Base-by-base conservation (phyloP, 2,329 filamentous ascomycete species). In the Alternaria infectoria region DNA sequence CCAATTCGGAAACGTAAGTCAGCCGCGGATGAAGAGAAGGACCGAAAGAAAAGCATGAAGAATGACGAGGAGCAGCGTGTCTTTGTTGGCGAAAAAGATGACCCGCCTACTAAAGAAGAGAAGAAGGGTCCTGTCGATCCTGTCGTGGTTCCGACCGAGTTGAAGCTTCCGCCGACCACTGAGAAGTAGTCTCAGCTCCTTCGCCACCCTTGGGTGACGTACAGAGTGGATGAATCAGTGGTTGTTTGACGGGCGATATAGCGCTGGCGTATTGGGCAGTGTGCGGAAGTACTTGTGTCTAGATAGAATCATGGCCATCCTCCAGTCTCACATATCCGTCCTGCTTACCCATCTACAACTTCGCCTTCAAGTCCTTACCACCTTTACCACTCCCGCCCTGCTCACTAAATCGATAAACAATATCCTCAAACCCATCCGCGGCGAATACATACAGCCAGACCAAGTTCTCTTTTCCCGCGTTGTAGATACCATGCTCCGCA, bases 401-500 rank as follows among this genome's bases (percentile, higher is more conserved):
- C 51, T 54, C 56, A 17, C 46, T 44, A 52, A 82, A 83, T 7
- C 77, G 67, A 74, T 83, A 83, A 23, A 79, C 69, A 1, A 83
- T 70, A 65, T 83, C 74, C 52, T 62, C 74, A 70, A 83, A 83
- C 5, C 61, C 65, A 19, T 73, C 73, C n/a, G 70, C 74, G 0
- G 81, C 73, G 68, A 83, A 82, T 4, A 78, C 77, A 73, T 83
- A 83, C 57, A 83, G 71, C 80, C 80, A 83, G 55, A 65, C 71
- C 55, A 83, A 61, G 6, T 76, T 71, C 28, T 73, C 74, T 0
- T 68, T 68, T 6, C 64, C 65, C 3, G 32, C 43, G 52, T 68
- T 69, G 62, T 68, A 64, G 54, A 83, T 74, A 3, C 77, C 80
- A 72, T 84, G 82, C 68, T 83, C 79, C 3, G 81, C 79, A 74